Evolutionary conservation across 257 asterid species (phyloP), one percentile per base, ranked within the genome.

Genomic region (Rauvolfia tetraphylla): DNA sequence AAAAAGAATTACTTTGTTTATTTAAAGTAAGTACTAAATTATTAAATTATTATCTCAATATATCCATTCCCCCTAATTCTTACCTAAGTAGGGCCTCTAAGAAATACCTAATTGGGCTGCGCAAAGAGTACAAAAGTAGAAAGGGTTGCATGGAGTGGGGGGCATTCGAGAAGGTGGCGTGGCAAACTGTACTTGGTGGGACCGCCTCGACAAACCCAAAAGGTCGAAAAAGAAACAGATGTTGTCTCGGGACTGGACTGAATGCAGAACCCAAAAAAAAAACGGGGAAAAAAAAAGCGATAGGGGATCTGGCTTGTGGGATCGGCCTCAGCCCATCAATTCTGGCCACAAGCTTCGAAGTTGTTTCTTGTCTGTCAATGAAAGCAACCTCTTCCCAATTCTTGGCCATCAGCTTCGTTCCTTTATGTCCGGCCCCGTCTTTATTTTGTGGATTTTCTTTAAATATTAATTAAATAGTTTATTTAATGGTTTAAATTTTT

Each of bases 301-400:
- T 69, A 46, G 72, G 78, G 73, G 68, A 46, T 34, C 57, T 66
- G 68, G 75, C 7, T 39, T 73, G 74, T 78, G 48, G 67, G 54
- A 23, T 7, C 48, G 10, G 17, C 27, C 61, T 71, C 81, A 48
- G 14, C 17, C 41, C 33, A 48, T 33, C 61, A 62, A 81, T 81
- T 79, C 71, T 14, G 79, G 84, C 91, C 96, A 87, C 90, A 83
- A 38, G 67, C 75, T 76, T 66, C 79, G 38, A 78, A 75, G 54
- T 20, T 63, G 84, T 31, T 56, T 53, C 15, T 7, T 42, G n/a
- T n/a, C n/a, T 39, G 81, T 81, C 77, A 73, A 62, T 38, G 88
- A 90, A 73, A 84, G 87, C 89, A 31, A 88, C 90, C 72, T 38
- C 42, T 61, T 11, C 46, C n/a, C 1, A 14, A 68, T 81, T 79